A percentile compares a stretch with the other conserved stretches of the same genome.
These are phyloP conservation scores for Penicillium palitans DNA, from an alignment of 2,329 filamentous ascomycete species.

Conservation along the genomic window DNA sequence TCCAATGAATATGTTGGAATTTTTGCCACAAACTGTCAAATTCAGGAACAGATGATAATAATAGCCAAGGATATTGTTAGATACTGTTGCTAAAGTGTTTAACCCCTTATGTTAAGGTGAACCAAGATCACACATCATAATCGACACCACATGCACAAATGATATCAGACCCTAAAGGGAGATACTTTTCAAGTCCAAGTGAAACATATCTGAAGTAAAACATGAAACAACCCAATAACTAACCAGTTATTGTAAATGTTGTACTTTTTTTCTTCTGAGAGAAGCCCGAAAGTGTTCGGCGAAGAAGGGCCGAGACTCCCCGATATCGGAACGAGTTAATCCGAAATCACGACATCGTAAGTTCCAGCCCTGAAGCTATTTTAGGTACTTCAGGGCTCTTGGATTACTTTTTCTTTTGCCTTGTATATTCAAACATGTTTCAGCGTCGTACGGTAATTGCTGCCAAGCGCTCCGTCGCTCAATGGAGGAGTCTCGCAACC, in stretches of 20 bases:
- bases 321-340: constrained; percentile 12
- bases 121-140: neutral
- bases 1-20: neutral
- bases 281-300: constrained; percentile 1
- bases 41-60: neutral
- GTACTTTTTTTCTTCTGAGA: neutral
- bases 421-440: constrained; percentile 27
- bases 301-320: neutral
- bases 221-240: neutral
- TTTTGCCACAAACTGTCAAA: neutral
- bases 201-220: neutral
- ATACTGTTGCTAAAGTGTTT: neutral
- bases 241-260: neutral
- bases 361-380: neutral
- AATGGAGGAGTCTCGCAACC: constrained; percentile 28
- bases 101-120: too few species aligned
- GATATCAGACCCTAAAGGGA: neutral
- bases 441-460: constrained; percentile 25
- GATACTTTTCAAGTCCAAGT: neutral
- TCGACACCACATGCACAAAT: neutral
- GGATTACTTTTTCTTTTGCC: neutral
- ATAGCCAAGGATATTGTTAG: neutral
- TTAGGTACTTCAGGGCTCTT: neutral
- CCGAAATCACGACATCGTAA: constrained; percentile 12
- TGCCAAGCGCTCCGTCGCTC: constrained; percentile 23